Conservation (phyloP, 768 basidiomycete genomes). For the Rhizopogon vulgaris region DNA sequence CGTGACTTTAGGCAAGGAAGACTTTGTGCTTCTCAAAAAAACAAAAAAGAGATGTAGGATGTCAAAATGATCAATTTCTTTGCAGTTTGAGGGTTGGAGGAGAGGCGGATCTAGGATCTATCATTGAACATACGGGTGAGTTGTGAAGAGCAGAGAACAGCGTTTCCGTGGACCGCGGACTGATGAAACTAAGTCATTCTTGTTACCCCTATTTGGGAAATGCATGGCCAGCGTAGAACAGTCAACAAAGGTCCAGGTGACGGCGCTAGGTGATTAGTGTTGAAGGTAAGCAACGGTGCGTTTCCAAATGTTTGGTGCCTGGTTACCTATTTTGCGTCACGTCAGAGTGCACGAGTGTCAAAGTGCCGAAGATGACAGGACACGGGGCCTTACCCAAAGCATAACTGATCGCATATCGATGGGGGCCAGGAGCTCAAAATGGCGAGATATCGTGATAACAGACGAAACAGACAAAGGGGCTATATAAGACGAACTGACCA, state of each 20-base stretch:
- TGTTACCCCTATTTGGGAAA: neutral
- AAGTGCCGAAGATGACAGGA: neutral
- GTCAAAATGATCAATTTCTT: constrained; percentile 9
- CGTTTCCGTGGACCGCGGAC: neutral
- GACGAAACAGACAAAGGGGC: neutral
- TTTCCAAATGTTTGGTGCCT: neutral
- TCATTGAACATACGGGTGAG: constrained; percentile 13
- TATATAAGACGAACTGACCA: neutral
- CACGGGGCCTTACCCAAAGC: neutral
- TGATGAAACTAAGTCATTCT: neutral
- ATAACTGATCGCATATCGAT: neutral
- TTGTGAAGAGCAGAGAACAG: neutral
- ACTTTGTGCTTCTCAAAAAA: neutral
- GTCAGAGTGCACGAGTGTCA: neutral
- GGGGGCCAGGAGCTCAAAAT: neutral
- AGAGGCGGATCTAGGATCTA: constrained; percentile 1
- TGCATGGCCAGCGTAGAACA: neutral
- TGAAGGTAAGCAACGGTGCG: neutral
- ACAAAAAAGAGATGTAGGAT: constrained; percentile 11
- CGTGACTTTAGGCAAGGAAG: constrained; percentile 3
- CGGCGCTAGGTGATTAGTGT: neutral
- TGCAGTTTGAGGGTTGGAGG: constrained; percentile 5
- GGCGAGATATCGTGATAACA: neutral
- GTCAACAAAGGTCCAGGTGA: neutral
- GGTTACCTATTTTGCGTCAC: neutral